Evolutionary conservation across 768 basidiomycete species (phyloP).

Genomic region (Pleurotus eryngii): DNA sequence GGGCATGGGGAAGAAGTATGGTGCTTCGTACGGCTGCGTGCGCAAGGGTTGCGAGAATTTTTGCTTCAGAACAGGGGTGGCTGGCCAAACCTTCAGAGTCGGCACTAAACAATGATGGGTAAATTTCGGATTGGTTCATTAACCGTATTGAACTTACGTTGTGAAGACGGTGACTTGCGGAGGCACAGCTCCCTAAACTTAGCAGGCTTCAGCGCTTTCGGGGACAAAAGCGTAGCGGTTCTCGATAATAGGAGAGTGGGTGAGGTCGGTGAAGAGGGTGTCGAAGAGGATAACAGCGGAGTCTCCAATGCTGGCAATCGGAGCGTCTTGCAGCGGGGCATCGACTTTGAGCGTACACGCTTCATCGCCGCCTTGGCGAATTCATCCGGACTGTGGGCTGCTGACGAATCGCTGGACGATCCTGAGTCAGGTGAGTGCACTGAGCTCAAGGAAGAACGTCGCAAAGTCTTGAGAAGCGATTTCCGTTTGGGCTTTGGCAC

Average conservation of each 20-base stretch:
- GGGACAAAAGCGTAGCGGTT: neutral
- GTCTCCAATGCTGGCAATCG: too few relatives aligned
- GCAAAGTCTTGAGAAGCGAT: neutral
- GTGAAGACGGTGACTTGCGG: neutral
- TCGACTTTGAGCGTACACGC: neutral
- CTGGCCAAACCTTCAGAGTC: constrained; percentile 2
- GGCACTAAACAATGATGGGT: neutral
- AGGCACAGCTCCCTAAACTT: neutral
- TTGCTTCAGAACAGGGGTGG: constrained; percentile 21
- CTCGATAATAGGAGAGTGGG: neutral
- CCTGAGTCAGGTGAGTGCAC: neutral
- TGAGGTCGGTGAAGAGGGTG: neutral
- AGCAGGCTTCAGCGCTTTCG: neutral
- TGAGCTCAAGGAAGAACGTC: neutral
- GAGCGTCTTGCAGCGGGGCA: neutral
- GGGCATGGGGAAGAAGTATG: constrained; percentile 58
- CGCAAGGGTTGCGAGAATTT: constrained; percentile 35
- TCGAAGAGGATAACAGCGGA: neutral
- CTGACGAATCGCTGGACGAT: neutral
- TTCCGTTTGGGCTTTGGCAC: neutral
- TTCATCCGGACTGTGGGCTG: neutral
- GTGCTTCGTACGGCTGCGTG: constrained; percentile 62
- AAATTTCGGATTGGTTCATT: neutral
- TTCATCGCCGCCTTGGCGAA: neutral
- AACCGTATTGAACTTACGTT: neutral